phyloP scores from a whole-genome alignment of 1,139 yeast genomes.

The Groenewaldozyma auringiensis region DNA sequence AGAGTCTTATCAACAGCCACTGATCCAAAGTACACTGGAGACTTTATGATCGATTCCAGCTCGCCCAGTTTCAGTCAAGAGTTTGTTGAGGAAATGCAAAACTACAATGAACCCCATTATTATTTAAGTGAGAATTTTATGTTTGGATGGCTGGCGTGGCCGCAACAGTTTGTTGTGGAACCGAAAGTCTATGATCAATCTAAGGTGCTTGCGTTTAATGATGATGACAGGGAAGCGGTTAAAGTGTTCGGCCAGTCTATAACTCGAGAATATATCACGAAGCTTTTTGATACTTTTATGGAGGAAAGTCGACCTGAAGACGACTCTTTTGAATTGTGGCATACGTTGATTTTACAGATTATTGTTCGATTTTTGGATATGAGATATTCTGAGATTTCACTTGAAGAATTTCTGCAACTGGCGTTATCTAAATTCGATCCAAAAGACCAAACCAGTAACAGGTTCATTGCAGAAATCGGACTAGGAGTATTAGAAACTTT shows the following conservation, averaged over 20 bases:
- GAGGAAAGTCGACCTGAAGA: constrained; percentile 30
- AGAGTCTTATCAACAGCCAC: constrained; percentile 13
- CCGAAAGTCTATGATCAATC: background rate
- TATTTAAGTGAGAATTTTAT: constrained; percentile 36
- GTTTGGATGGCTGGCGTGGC: constrained; percentile 83
- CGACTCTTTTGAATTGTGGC: constrained; percentile 27
- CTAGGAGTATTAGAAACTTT: constrained; percentile 28
- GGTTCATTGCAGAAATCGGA: constrained; percentile 34
- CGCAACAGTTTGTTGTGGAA: constrained; percentile 45
- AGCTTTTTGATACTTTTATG: constrained; percentile 41
- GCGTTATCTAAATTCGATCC: constrained; percentile 19
- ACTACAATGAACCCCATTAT: constrained; percentile 25
- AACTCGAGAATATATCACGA: constrained; percentile 51
- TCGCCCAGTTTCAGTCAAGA: constrained; percentile 32
- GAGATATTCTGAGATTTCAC: constrained; percentile 14
- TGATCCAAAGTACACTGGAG: background rate
- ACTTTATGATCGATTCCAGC: constrained; percentile 39
- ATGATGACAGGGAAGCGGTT: constrained; percentile 38
- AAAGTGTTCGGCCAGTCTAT: constrained; percentile 40
- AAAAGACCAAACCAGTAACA: constrained; percentile 33
- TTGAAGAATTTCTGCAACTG: constrained; percentile 17
- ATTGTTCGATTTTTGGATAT: constrained; percentile 22
- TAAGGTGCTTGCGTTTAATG: constrained; percentile 31
- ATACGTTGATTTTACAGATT: constrained; percentile 21
- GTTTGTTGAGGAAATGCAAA: constrained; percentile 51